Percentiles rank a stretch among this genome's conserved stretches.
Evolutionary conservation across 208 protist species (phyloP).

Genomic region (Borovskyia barvae): DNA sequence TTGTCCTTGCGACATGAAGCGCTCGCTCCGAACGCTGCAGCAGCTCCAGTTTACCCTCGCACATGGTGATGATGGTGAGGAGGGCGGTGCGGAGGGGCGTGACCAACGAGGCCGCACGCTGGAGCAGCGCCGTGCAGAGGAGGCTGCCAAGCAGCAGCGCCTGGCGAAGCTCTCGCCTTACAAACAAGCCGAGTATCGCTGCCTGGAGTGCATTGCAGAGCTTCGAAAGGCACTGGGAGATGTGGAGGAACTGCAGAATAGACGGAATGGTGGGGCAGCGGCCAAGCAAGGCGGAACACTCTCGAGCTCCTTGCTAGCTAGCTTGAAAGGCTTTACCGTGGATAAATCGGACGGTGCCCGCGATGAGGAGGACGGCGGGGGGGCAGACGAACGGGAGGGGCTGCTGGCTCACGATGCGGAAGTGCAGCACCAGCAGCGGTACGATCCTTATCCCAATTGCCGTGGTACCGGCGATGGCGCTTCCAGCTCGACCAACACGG

Average conservation of each 20-base stretch:
- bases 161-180: slow-evolving; percentile 39
- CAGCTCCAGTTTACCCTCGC: slow-evolving; percentile 9
- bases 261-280: not conserved
- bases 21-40: slow-evolving; percentile 10
- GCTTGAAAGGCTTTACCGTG: no score
- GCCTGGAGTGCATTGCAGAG: slow-evolving; percentile 41
- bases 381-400: not conserved
- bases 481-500: slow-evolving; percentile 2
- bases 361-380: no score
- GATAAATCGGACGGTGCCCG: no score
- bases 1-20: slow-evolving; percentile 7
- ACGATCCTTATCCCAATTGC: not conserved
- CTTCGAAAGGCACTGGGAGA: slow-evolving; percentile 35
- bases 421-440: no score
- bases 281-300: no score
- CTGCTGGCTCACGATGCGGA: not conserved
- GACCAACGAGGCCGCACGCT: not conserved
- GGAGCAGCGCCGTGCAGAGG: slow-evolving; percentile 7
- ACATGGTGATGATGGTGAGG: not conserved
- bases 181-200: slow-evolving; percentile 52
- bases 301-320: no score
- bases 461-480: not conserved
- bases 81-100: not conserved
- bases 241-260: slow-evolving; percentile 18
- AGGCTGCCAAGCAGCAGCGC: slow-evolving; percentile 12